phyloP scores from a whole-genome alignment of 2,329 filamentous ascomycete species.

The Curvularia spicifera region DNA sequence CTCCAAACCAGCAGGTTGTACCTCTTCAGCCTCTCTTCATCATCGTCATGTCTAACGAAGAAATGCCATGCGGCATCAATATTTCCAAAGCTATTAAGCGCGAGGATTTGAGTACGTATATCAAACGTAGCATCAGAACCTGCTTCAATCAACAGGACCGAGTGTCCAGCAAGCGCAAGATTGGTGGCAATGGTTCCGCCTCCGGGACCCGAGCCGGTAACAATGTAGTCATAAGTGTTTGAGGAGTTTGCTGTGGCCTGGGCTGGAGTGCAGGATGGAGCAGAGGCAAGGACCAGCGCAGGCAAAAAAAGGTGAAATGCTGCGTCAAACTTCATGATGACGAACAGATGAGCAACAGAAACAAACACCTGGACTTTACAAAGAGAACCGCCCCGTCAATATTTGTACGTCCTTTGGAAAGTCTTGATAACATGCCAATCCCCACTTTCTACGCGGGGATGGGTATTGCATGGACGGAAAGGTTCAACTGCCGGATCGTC shows the following conservation, averaged over 20 bases:
- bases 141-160: conserved; percentile 63
- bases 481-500: background rate
- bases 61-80: conserved; percentile 61
- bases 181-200: conserved; percentile 51
- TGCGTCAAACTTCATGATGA: background rate
- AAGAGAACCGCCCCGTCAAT: background rate
- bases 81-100: conserved; percentile 48
- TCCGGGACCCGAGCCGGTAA: conserved; percentile 58
- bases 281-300: background rate
- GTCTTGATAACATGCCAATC: background rate
- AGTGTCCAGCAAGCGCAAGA: conserved; percentile 62
- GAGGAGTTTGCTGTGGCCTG: conserved; percentile 13
- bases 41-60: conserved; percentile 64
- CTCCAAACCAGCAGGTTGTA: conserved; percentile 47
- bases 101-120: conserved; percentile 58
- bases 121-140: conserved; percentile 57
- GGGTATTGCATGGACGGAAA: background rate
- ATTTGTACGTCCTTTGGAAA: background rate
- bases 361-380: background rate
- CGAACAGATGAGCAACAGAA: background rate
- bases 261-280: conserved; percentile 9
- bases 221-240: conserved; percentile 48
- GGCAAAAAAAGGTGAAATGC: background rate
- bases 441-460: background rate
- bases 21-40: conserved; percentile 57